phyloP scores from a whole-genome alignment of 2,329 filamentous ascomycete species.

The Botryosphaeria agaves region DNA sequence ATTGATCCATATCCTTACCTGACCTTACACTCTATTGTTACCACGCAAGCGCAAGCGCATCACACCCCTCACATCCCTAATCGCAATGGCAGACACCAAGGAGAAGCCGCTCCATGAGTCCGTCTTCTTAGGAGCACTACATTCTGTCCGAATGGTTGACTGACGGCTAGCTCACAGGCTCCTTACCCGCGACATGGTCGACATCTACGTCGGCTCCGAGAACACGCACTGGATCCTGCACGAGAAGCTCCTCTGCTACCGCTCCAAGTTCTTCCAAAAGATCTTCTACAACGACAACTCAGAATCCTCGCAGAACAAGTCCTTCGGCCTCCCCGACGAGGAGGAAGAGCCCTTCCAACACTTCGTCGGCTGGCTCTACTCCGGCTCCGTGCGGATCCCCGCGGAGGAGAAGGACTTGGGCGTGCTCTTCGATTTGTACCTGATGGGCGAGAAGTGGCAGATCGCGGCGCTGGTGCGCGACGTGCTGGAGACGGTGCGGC shows the following conservation, averaged over 20 bases:
- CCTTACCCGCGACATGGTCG: conserved; percentile 35
- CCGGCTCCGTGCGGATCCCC: conserved; percentile 26
- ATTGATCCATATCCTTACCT: background rate
- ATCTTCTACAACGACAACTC: conserved; percentile 26
- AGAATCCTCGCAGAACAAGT: conserved; percentile 14
- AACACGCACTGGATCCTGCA: conserved; percentile 38
- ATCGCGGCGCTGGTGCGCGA: conserved; percentile 29
- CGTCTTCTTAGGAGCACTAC: conserved; percentile 3
- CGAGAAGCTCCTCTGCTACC: conserved; percentile 37
- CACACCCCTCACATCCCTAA: background rate
- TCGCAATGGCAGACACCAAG: conserved; percentile 9
- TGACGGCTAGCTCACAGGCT: conserved; percentile 19
- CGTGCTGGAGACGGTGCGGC: conserved; percentile 30
- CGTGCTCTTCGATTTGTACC: conserved; percentile 34
- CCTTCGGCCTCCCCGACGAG: conserved; percentile 33
- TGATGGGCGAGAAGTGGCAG: conserved; percentile 35
- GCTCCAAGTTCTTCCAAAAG: conserved; percentile 35
- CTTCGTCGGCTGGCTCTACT: conserved; percentile 38
- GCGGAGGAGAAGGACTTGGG: conserved; percentile 32
- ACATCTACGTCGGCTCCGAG: conserved; percentile 36
- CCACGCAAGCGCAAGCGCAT: too few species aligned
- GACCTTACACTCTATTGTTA: background rate
- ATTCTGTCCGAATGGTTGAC: background rate
- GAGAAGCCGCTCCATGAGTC: conserved; percentile 27
- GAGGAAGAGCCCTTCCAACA: conserved; percentile 33